Conservation (phyloP, 192 early-diverging fungal genomes). For the Chytriomyces confervae region DNA sequence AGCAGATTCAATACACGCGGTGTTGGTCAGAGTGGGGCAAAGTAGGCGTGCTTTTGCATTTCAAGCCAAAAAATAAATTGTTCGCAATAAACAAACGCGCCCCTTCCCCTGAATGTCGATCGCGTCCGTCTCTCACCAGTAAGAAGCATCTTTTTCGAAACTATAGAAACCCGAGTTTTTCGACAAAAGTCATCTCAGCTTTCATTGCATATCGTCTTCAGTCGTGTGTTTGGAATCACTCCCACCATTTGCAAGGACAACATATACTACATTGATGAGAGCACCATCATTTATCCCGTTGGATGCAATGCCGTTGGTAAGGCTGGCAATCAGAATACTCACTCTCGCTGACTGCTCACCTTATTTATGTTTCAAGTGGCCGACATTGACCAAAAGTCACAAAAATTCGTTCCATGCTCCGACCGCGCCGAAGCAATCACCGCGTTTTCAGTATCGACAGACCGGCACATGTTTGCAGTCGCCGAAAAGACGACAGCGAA, state of each 20-base stretch:
- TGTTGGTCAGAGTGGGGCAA: too few species aligned
- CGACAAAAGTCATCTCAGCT: neutral
- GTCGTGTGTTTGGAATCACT: slow-evolving; percentile 55
- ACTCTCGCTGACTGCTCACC: neutral
- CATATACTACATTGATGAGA: slow-evolving; percentile 58
- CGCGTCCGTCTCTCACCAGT: slow-evolving; percentile 46
- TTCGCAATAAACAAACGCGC: neutral
- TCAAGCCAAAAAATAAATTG: neutral
- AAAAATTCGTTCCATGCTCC: slow-evolving; percentile 52
- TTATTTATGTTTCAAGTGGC: slow-evolving; percentile 30
- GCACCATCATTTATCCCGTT: slow-evolving; percentile 56
- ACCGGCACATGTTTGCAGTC: slow-evolving; percentile 57
- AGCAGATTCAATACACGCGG: too few species aligned
- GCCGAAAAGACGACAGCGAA: slow-evolving; percentile 42
- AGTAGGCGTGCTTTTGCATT: too few species aligned
- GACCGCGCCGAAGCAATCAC: slow-evolving; percentile 46
- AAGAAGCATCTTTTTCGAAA: neutral
- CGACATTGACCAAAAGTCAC: slow-evolving; percentile 53
- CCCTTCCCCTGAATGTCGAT: slow-evolving; percentile 38
- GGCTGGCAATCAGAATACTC: slow-evolving; percentile 1
- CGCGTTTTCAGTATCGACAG: slow-evolving; percentile 48
- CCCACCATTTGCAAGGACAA: slow-evolving; percentile 44
- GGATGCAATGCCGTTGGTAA: slow-evolving; percentile 58
- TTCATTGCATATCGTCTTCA: neutral
- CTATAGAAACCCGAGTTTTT: neutral